Evolutionary conservation across 148 eudicot species (phyloP).

Genomic region (Heliosperma pusillum): DNA sequence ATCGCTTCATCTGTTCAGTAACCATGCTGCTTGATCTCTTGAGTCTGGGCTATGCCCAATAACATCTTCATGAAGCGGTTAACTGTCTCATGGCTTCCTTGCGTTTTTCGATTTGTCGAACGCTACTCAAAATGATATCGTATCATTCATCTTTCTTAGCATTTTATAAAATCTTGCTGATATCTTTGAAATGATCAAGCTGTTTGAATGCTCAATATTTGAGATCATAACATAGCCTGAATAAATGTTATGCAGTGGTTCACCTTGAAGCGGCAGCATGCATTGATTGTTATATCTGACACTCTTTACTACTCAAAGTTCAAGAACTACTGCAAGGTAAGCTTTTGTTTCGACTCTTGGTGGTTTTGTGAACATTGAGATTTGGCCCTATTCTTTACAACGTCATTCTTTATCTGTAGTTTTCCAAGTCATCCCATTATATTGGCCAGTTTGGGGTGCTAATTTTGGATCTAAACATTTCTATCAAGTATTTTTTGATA

Average conservation of each 20-base stretch:
- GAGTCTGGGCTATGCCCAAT: too few species aligned
- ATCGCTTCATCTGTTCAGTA: too few species aligned
- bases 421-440: neutral
- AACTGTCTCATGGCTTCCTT: too few species aligned
- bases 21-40: too few species aligned
- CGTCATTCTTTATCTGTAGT: neutral
- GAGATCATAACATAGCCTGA: neutral
- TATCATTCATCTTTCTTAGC: neutral
- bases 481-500: too few species aligned
- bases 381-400: too few species aligned
- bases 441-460: too few species aligned
- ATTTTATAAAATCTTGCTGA: neutral
- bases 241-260: conserved; percentile 71
- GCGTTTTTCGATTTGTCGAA: too few species aligned
- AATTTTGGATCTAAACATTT: too few species aligned
- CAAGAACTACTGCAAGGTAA: conserved; percentile 72
- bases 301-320: conserved; percentile 82
- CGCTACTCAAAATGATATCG: neutral
- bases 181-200: neutral
- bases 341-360: too few species aligned
- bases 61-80: too few species aligned
- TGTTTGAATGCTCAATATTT: neutral
- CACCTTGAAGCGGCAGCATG: conserved; percentile 96
- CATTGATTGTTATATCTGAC: conserved; percentile 65
- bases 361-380: too few species aligned